A percentile compares a stretch with the other conserved stretches of the same genome.
Conservation (phyloP, 306 rosid species). For the Cajanus cajan region DNA sequence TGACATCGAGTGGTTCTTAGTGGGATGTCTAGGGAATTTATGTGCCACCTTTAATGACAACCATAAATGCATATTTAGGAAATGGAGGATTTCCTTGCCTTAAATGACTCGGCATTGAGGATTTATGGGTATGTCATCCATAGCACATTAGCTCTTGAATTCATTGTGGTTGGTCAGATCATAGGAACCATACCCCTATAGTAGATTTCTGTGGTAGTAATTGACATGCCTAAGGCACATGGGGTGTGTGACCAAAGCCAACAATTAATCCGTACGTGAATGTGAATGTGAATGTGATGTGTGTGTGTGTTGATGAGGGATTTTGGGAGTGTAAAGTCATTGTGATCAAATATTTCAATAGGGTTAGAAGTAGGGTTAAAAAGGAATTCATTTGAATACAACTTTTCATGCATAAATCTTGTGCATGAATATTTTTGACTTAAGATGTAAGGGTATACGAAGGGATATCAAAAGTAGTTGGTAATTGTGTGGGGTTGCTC, state of each 20-base stretch:
- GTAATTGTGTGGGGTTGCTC: constrained; percentile 21
- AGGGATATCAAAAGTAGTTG: background rate
- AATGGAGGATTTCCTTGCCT: constrained; percentile 38
- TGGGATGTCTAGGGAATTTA: constrained; percentile 50
- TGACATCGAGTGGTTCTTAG: constrained; percentile 28
- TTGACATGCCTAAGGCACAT: constrained; percentile 31
- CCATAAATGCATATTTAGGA: constrained; percentile 43
- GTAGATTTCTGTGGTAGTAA: constrained; percentile 31
- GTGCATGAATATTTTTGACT: background rate
- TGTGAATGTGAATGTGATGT: background rate
- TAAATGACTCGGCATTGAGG: constrained; percentile 31
- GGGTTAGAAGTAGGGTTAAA: background rate
- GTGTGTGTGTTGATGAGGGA: background rate
- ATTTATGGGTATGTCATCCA: constrained; percentile 10
- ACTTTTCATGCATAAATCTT: background rate
- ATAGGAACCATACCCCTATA: background rate
- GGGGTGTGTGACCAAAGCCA: constrained; percentile 15
- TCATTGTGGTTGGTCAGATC: constrained; percentile 13
- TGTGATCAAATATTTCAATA: background rate
- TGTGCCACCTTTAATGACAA: constrained; percentile 34
- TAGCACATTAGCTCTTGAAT: constrained; percentile 4
- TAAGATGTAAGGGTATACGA: background rate
- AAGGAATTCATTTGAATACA: background rate
- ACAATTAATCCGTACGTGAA: background rate
- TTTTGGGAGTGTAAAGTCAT: background rate